Base-by-base conservation (phyloP, 2,329 filamentous ascomycete genomes). In the Diaporthe citrichinensis region DNA sequence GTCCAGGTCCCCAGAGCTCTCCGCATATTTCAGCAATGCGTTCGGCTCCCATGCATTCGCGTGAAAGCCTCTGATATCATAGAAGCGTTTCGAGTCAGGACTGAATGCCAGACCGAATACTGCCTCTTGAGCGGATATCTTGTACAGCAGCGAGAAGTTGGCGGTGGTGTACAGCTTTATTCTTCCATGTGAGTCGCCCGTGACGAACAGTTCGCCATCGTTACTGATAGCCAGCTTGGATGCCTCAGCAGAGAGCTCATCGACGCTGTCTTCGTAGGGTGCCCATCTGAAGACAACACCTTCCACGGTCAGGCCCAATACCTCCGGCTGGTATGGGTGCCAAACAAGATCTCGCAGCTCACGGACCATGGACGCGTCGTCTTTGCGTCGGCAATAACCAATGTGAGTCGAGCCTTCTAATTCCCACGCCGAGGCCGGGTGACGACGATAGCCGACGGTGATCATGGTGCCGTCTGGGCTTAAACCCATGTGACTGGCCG, bases 231-330 rank as follows among this genome's bases (percentile, higher is more conserved):
- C 17, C 41, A 67, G 28, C 28, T 41, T 67, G 14, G 41, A 14
- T 1, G 61, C 61, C 2, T 25, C 25, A 25, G 61, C 46, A 12
- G 41, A 7, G 3, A 67, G 20, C 46, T 67, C 61, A 49, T 67
- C 44, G 7, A 67, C 61, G 5, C 25, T 20, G 9, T 51, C 61
- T 51, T 67, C 61, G 44, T 67, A 67, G 12, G 61, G 61, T 2
- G 44, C 41, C 61, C 61, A 67, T 25, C 23, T 67, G 41, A 49
- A 67, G 3, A 67, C 61, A n/a, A 67, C 41, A 9, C 61, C 61
- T n/a, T 67, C 61, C 10, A 67, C 61, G 31, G 23, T 67, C 1
- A 67, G 61, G 2, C 61, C 61, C 28, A 67, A 20, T 4, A 67
- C 34, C 28, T 67, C 61, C 3, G 44, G 61, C 17, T 67, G 61